Conservation (phyloP, 768 basidiomycete genomes). For the Tremella yokohamensis region DNA sequence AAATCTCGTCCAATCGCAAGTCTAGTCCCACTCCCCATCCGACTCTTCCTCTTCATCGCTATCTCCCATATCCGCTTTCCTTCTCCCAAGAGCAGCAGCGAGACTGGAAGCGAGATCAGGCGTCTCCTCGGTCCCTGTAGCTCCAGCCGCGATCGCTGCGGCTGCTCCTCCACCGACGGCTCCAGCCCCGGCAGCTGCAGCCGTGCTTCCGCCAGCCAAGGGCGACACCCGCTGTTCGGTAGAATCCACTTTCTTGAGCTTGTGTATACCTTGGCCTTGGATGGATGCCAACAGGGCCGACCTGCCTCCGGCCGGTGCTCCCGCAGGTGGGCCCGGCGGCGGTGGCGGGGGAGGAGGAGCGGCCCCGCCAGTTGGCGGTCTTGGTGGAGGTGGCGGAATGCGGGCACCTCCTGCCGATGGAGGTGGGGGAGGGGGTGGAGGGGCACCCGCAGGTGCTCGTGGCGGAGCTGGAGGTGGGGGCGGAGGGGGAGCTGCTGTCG, state of each 20-base stretch:
- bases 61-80: constrained; percentile 84
- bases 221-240: constrained; percentile 39
- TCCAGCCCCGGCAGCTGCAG: constrained; percentile 21
- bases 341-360: constrained; percentile 41
- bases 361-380: constrained; percentile 25
- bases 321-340: constrained; percentile 54
- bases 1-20: no score
- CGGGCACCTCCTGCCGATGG: constrained; percentile 20
- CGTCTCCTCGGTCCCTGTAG: constrained; percentile 37
- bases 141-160: constrained; percentile 30
- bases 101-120: constrained; percentile 78
- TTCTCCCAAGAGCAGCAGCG: constrained; percentile 72
- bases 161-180: constrained; percentile 30
- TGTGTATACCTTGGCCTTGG: constrained; percentile 71
- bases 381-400: constrained; percentile 34
- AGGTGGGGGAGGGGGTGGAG: constrained; percentile 41
- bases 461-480: constrained; percentile 24
- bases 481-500: constrained; percentile 34
- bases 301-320: constrained; percentile 50
- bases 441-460: constrained; percentile 31
- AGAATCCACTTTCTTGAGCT: constrained; percentile 61
- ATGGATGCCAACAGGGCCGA: constrained; percentile 71
- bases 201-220: constrained; percentile 28
- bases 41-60: constrained; percentile 70
- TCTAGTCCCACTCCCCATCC: constrained; percentile 49